Evolutionary conservation across 148 eudicot genomes (phyloP).

Genomic region (Arctostaphylos glauca): DNA sequence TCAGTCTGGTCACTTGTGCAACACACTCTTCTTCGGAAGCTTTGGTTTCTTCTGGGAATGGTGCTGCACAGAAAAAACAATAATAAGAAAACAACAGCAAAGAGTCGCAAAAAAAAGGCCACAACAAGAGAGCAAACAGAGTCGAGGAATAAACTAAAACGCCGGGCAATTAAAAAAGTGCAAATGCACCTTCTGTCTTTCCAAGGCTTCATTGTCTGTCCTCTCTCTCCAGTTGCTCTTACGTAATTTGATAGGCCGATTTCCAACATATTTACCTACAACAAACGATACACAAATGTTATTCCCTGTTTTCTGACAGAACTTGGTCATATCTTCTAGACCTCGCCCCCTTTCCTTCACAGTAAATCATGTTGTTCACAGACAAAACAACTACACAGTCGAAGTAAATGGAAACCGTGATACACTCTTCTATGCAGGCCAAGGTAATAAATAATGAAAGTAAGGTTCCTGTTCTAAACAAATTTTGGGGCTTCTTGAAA

Average conservation of each 20-base stretch:
- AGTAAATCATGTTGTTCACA: not conserved
- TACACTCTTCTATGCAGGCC: not conserved
- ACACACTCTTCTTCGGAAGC: slow-evolving; percentile 55
- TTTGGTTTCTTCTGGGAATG: slow-evolving; percentile 63
- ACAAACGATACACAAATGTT: not conserved
- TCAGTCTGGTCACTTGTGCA: slow-evolving; percentile 59
- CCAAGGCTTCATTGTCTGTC: slow-evolving; percentile 77
- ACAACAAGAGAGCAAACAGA: not conserved
- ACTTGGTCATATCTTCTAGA: not conserved
- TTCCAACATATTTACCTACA: slow-evolving; percentile 94
- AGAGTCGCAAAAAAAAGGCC: not conserved
- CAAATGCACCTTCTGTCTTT: slow-evolving; percentile 65
- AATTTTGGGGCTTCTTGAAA: not conserved
- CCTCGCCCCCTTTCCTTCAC: not conserved
- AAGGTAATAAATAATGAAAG: not conserved
- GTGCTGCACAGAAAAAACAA: slow-evolving; percentile 36
- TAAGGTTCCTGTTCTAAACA: not conserved
- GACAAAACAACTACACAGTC: not conserved
- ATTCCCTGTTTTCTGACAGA: not conserved
- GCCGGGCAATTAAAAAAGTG: not conserved
- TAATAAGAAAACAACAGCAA: not conserved
- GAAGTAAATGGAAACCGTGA: not conserved
- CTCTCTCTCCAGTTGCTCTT: slow-evolving; percentile 98
- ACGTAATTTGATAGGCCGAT: slow-evolving; percentile 88
- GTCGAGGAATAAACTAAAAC: not conserved